Evolutionary conservation across 768 basidiomycete species (phyloP).

Genomic region (Mycena sanguinolenta): DNA sequence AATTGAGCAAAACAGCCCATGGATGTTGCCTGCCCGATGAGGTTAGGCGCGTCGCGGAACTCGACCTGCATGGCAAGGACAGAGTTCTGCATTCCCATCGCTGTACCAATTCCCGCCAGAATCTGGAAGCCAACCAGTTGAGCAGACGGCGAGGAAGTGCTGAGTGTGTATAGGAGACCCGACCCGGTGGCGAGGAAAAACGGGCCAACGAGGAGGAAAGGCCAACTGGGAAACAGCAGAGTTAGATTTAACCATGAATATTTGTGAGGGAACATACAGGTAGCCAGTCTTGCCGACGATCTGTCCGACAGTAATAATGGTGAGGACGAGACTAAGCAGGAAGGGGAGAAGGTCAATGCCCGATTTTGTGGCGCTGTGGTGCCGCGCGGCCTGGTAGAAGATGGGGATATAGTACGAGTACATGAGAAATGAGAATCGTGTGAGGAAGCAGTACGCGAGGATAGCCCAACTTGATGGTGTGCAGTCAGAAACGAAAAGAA

Average conservation of each 20-base stretch:
- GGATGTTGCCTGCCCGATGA: no score
- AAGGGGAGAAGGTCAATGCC: background rate
- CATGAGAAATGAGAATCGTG: slow-evolving; percentile 24
- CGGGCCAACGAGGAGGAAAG: slow-evolving; percentile 7
- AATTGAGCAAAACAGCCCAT: no score
- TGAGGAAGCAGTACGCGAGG: slow-evolving; percentile 17
- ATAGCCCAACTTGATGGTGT: slow-evolving; percentile 10
- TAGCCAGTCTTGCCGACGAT: background rate
- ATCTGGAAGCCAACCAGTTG: slow-evolving; percentile 28
- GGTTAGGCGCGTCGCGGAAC: no score
- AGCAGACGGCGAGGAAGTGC: background rate
- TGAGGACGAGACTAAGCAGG: background rate
- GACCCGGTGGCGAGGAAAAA: slow-evolving; percentile 24
- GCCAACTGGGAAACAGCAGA: background rate
- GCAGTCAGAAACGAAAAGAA: background rate
- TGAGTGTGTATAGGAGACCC: slow-evolving; percentile 22
- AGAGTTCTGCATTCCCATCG: slow-evolving; percentile 33
- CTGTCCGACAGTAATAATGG: background rate
- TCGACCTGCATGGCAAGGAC: slow-evolving; percentile 33
- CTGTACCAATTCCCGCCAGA: slow-evolving; percentile 28
- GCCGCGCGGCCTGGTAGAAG: background rate
- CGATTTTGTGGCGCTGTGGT: background rate
- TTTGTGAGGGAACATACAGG: background rate
- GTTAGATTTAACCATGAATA: no score
- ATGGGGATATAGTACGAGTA: slow-evolving; percentile 32